phyloP scores from a whole-genome alignment of 805 yeast genomes.

The Candida takata region DNA sequence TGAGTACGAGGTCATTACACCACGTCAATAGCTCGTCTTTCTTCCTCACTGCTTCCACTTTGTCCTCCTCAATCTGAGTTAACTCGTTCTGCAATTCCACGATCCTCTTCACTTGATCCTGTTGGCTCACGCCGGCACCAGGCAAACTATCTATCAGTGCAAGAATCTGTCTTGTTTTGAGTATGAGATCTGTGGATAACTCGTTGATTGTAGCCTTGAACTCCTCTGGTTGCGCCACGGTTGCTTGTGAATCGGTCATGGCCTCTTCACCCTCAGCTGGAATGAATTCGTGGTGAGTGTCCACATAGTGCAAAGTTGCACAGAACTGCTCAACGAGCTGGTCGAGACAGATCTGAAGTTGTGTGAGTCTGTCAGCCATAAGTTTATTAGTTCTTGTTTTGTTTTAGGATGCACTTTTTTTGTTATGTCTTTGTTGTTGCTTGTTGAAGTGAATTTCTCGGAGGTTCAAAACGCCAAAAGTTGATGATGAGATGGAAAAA shows the following conservation, averaged over 20 bases:
- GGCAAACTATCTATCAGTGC: conserved; percentile 85
- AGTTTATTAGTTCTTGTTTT: not conserved
- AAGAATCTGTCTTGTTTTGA: conserved; percentile 81
- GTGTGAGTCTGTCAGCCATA: conserved; percentile 84
- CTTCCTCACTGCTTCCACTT: conserved; percentile 48
- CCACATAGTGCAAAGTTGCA: conserved; percentile 73
- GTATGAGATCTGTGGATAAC: conserved; percentile 73
- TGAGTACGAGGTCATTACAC: conserved; percentile 60
- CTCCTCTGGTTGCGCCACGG: conserved; percentile 41
- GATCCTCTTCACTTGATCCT: conserved; percentile 62
- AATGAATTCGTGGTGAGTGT: conserved; percentile 61
- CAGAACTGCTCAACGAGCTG: conserved; percentile 70
- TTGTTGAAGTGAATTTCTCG: no score
- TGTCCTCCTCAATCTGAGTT: conserved; percentile 49
- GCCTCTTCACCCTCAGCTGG: conserved; percentile 43
- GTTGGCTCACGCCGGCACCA: conserved; percentile 81
- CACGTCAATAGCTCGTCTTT: conserved; percentile 56
- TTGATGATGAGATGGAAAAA: no score
- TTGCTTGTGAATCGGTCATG: conserved; percentile 56
- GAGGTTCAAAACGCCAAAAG: no score
- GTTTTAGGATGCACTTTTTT: no score
- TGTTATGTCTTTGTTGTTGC: not conserved
- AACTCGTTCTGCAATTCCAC: conserved; percentile 56
- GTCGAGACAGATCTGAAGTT: conserved; percentile 82
- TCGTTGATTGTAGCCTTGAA: conserved; percentile 53